Base-by-base conservation (phyloP, 768 basidiomycete species). In the Cyclocybe cylindracea region DNA sequence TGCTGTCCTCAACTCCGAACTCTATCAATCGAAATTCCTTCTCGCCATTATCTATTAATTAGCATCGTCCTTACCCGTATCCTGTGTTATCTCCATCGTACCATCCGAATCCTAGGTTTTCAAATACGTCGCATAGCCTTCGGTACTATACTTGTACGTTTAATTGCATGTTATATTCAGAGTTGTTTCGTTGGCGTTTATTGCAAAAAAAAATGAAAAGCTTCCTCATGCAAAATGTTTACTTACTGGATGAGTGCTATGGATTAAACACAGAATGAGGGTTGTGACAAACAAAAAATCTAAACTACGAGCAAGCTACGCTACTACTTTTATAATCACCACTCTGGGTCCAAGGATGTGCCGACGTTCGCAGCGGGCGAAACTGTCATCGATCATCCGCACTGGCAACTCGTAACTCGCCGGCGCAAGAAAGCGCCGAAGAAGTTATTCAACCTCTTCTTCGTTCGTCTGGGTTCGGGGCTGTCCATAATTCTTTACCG, bases 401-500 rank as follows among this genome's bases (percentile, higher is more conserved):
- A 38, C 33, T 33, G 33, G 39, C 35, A 40, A 39, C n/a, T n/a
- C 41, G 35, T 13, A 14, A 45, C 24, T 36, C 32, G 13, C 10
- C n/a, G 45, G 32, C 37, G 44, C 34, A 24, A 46, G 29, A 24
- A 46, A 44, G 32, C 31, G 45, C 31, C 41, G 18, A n/a, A 9
- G 37, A 5, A 10, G 10, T 51, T 46, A 53, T 35, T 63, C 55
- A 13, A 54, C 46, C 14, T 10, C 46, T 10, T 43, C 43, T 24
- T 43, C 44, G 18, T 48, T 48, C 11, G 31, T 48, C 18, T 43
- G 34, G 16, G 34, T 34, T 37, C 48, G 33, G 34, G 33, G 35
- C 49, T 38, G 48, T 48, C 32, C 44, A 51, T 58, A 62, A 9
- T 59, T 63, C 31, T 59, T 58, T 19, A 73, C 61, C 10, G 63